Conservation (phyloP, 768 basidiomycete species). For the Psilocybe azurescens region DNA sequence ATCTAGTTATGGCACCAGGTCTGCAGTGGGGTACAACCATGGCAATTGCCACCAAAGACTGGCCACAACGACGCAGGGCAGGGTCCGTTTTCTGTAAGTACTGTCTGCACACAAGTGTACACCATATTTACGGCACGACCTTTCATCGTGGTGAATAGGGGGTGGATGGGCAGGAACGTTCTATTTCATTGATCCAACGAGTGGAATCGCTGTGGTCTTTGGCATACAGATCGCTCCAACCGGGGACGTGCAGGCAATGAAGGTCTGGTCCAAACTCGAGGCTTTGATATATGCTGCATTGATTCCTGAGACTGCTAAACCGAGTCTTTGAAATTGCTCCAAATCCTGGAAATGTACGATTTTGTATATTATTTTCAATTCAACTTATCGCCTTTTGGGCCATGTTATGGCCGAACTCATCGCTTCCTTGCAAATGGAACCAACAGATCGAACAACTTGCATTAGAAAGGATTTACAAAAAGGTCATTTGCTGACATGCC, state of each 20-base stretch:
- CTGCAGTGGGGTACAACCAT: conserved; percentile 36
- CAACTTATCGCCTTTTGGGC: neutral
- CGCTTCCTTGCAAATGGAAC: neutral
- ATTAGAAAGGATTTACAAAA: neutral
- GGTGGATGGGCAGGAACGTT: conserved; percentile 32
- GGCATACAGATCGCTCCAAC: conserved; percentile 25
- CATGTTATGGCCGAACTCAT: neutral
- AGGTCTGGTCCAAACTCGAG: conserved; percentile 22
- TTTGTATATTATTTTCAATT: neutral
- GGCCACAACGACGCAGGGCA: conserved; percentile 23
- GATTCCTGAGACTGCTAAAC: conserved; percentile 1
- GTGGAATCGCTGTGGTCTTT: conserved; percentile 28
- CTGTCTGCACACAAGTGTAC: neutral
- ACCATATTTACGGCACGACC: neutral
- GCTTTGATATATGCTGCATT: conserved; percentile 25
- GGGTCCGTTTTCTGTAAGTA: conserved; percentile 18
- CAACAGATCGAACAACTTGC: neutral
- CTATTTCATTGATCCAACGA: conserved; percentile 28
- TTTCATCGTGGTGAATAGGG: conserved; percentile 6
- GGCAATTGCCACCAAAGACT: conserved; percentile 31
- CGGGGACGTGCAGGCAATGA: conserved; percentile 12
- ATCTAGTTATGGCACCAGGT: conserved; percentile 16
- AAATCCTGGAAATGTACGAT: neutral
- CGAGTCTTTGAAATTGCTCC: neutral
- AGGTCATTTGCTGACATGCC: neutral